A percentile compares a stretch with the other conserved stretches of the same genome.
Conservation (phyloP, 2,329 filamentous ascomycete species). For the Colletotrichum agaves region DNA sequence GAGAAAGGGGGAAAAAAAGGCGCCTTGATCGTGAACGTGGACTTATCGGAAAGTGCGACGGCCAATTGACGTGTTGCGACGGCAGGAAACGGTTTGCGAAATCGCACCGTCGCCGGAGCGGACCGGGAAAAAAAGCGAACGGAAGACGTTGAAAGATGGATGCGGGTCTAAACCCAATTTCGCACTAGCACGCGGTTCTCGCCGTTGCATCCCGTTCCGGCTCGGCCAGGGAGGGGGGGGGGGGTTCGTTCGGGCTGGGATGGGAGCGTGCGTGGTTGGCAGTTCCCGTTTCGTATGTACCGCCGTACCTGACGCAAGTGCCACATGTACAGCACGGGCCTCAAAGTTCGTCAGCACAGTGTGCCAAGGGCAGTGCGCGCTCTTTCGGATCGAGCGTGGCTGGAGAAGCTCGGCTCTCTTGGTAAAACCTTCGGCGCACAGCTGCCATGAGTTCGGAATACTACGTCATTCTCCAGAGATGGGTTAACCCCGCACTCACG, state of each 20-base stretch:
- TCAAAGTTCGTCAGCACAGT: conserved; percentile 5
- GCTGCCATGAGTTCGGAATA: neutral
- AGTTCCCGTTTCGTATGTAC: neutral
- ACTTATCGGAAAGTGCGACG: neutral
- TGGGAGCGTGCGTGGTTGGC: neutral
- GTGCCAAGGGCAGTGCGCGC: neutral
- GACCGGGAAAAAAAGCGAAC: conserved; percentile 12
- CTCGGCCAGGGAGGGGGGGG: conserved; percentile 15
- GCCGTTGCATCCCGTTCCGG: conserved; percentile 38
- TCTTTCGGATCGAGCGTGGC: neutral
- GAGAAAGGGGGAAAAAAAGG: neutral
- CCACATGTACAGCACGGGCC: too few relatives aligned
- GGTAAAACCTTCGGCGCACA: too few relatives aligned
- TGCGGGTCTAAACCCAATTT: conserved; percentile 15
- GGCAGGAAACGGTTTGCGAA: neutral
- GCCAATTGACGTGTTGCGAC: conserved; percentile 2
- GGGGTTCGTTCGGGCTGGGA: neutral
- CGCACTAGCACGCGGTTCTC: conserved; percentile 35
- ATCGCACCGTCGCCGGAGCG: conserved; percentile 7
- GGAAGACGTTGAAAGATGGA: conserved; percentile 34
- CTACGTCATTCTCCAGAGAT: conserved; percentile 19
- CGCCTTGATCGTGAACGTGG: neutral
- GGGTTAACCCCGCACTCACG: conserved; percentile 28
- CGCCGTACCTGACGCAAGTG: neutral
- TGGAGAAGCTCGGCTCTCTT: neutral